These are phyloP conservation scores for Syncephalastrum sp. DNA, from an alignment of 371 early-diverging fungal species.

Conservation along the genomic window DNA sequence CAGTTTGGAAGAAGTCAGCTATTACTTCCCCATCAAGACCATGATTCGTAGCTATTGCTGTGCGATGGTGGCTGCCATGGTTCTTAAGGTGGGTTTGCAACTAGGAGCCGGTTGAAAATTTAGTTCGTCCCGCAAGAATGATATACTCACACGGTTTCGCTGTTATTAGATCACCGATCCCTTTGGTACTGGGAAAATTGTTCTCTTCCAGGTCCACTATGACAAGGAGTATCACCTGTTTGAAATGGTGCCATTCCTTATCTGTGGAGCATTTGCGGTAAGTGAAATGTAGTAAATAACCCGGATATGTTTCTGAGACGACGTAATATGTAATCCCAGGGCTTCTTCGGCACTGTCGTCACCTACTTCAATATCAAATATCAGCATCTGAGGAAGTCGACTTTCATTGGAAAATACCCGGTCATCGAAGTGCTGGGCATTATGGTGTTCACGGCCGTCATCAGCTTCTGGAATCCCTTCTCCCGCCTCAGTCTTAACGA, in stretches of 20 bases:
- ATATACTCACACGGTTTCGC: constrained; percentile 2
- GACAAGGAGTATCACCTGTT: constrained; percentile 85
- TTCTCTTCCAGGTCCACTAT: constrained; percentile 89
- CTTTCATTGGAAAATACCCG: constrained; percentile 49
- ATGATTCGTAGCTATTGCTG: constrained; percentile 92
- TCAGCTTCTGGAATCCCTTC: constrained; percentile 77
- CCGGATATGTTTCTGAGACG: neutral
- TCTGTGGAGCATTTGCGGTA: constrained; percentile 85
- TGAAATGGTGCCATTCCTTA: constrained; percentile 79
- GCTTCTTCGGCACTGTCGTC: constrained; percentile 82
- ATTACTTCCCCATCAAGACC: constrained; percentile 89
- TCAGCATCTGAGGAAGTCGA: constrained; percentile 58
- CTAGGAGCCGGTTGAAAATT: neutral
- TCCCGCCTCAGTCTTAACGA: constrained; percentile 70
- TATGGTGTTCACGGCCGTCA: constrained; percentile 69
- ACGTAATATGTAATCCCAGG: constrained; percentile 49
- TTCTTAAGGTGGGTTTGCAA: constrained; percentile 62
- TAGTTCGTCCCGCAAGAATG: neutral
- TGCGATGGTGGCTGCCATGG: constrained; percentile 83
- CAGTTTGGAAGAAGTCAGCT: constrained; percentile 84
- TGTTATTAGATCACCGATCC: constrained; percentile 74
- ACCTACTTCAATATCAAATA: constrained; percentile 71
- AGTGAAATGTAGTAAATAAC: constrained; percentile 12
- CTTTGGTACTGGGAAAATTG: constrained; percentile 87
- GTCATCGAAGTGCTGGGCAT: constrained; percentile 74